phyloP scores from a whole-genome alignment of 192 early-diverging fungal genomes.

The Umbelopsis vinacea region DNA sequence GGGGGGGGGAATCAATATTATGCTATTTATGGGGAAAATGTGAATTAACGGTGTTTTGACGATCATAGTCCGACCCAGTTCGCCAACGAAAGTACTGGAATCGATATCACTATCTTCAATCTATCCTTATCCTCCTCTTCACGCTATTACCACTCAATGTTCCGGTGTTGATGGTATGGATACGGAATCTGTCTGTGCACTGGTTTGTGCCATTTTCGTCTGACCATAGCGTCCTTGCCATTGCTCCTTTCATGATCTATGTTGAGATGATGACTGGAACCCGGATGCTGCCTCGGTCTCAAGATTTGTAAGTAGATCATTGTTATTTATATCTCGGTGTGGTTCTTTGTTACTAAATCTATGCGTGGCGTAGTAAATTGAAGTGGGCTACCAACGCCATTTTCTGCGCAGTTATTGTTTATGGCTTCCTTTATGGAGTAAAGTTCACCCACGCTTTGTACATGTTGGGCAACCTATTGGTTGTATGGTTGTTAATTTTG shows the following conservation, averaged over 20 bases:
- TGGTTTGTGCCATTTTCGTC: constrained; percentile 85
- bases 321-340: constrained; percentile 48
- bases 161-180: constrained; percentile 82
- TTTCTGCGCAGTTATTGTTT: constrained; percentile 47
- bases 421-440: constrained; percentile 59
- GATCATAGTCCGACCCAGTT: constrained; percentile 18
- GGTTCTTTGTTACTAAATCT: constrained; percentile 44
- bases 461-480: constrained; percentile 48
- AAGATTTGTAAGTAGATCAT: constrained; percentile 51
- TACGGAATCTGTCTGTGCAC: constrained; percentile 75
- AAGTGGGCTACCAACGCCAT: constrained; percentile 40
- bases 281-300: constrained; percentile 54
- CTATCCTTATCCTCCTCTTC: constrained; percentile 71
- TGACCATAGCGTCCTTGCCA: constrained; percentile 66
- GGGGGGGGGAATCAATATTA: not conserved
- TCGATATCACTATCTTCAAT: constrained; percentile 69
- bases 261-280: constrained; percentile 56
- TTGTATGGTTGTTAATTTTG: constrained; percentile 42
- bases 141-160: constrained; percentile 72
- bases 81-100: constrained; percentile 44
- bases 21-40: not conserved
- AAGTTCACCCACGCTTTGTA: constrained; percentile 67
- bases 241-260: constrained; percentile 64
- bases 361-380: constrained; percentile 38
- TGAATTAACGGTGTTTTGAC: too few species aligned